Evolutionary conservation across 1,284 basidiomycete species (phyloP).

Genomic region (Malassezia globosa): DNA sequence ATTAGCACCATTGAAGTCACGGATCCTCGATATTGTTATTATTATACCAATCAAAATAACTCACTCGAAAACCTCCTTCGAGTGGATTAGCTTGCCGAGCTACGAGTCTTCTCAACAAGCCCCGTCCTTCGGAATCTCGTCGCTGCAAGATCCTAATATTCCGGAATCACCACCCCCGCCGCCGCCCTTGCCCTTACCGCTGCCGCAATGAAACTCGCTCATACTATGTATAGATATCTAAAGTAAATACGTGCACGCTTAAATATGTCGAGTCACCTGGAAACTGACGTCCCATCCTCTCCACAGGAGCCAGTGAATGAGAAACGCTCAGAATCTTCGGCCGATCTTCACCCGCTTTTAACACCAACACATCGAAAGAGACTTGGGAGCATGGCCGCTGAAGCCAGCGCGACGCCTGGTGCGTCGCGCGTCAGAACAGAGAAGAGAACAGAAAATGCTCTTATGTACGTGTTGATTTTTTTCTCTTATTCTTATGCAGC

Average conservation of each 20-base stretch:
- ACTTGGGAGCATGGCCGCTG: constrained; percentile 1
- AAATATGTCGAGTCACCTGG: too few relatives aligned
- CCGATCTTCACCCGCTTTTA: background rate
- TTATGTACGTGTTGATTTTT: too few relatives aligned
- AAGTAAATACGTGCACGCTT: too few relatives aligned
- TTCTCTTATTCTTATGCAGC: background rate
- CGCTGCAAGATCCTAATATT: background rate
- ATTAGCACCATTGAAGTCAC: background rate
- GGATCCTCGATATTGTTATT: constrained; percentile 74
- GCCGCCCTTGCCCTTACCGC: too few relatives aligned
- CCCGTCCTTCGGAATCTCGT: background rate
- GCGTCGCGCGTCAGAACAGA: background rate
- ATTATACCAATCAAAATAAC: constrained; percentile 60
- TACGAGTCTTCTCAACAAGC: constrained; percentile 21
- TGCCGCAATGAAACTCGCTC: too few relatives aligned
- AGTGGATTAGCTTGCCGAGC: constrained; percentile 39
- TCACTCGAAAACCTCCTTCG: constrained; percentile 34
- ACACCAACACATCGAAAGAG: background rate
- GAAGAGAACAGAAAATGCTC: too few relatives aligned
- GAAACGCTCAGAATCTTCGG: too few relatives aligned
- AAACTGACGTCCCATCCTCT: too few relatives aligned
- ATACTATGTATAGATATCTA: too few relatives aligned
- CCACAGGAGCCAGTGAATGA: too few relatives aligned
- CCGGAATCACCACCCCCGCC: background rate
- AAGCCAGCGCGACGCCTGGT: constrained; percentile 3